phyloP scores from a whole-genome alignment of 2,329 filamentous ascomycete genomes.

The Cryphonectria nitschkei region DNA sequence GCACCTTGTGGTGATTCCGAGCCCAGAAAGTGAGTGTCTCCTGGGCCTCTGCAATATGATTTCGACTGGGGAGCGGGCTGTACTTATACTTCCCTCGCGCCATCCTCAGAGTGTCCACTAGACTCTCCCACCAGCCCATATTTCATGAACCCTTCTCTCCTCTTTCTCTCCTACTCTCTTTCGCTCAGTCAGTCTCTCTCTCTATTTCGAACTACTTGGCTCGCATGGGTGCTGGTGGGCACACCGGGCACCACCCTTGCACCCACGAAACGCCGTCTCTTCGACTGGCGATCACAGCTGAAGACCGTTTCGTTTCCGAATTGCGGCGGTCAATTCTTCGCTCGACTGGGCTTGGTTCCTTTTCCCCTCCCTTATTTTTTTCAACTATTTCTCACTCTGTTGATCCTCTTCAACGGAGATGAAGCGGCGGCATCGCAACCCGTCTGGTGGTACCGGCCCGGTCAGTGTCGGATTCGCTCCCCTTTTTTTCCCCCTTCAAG shows the following conservation, averaged over 20 bases:
- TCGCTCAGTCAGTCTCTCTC: background rate
- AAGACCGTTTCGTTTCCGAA: background rate
- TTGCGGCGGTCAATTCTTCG: background rate
- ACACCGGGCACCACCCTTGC: background rate
- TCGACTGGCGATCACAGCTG: background rate
- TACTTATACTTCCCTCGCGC: slow-evolving; percentile 36
- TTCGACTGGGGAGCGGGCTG: slow-evolving; percentile 31
- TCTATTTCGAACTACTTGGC: too few relatives aligned
- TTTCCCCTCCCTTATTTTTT: background rate
- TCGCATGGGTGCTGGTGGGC: background rate
- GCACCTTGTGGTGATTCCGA: slow-evolving; percentile 29
- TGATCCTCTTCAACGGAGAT: background rate
- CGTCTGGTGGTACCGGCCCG: background rate
- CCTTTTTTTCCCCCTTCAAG: background rate
- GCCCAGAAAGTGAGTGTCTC: slow-evolving; percentile 31
- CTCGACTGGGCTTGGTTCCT: background rate
- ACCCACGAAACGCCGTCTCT: background rate
- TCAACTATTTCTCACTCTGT: background rate
- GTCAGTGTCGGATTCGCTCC: background rate
- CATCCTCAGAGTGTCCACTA: slow-evolving; percentile 29
- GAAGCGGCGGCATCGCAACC: background rate
- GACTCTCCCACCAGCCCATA: slow-evolving; percentile 12
- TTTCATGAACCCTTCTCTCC: background rate
- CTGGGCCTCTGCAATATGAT: slow-evolving; percentile 27
- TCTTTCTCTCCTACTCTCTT: background rate